Evolutionary conservation across 2,329 filamentous ascomycete genomes (phyloP), one percentile per base, ranked within the genome.

Genomic region (Chalaropsis ovoidea): DNA sequence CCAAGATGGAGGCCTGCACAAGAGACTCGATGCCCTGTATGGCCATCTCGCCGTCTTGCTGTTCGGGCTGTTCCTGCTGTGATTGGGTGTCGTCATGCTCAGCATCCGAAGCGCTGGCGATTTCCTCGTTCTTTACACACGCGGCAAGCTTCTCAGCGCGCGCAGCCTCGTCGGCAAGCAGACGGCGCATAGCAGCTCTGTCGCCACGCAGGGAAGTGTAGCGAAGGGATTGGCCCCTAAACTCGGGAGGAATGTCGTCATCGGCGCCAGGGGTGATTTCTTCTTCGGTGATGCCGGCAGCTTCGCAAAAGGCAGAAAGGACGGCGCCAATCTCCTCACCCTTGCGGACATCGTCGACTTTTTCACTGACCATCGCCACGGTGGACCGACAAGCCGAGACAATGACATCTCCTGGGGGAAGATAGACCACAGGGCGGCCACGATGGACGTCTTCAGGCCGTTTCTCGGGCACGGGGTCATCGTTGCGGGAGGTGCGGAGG

Each of bases 321-420:
- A 72, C 70, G 6, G 73, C 71, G 19, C 69, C 71, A 62, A 78
- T 70, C 71, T 75, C 76, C 15, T 69, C 62, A 61, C 74, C 72
- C 39, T 74, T 70, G 3, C 74, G 74, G 45, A 70, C 70, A 62
- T 77, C 74, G 10, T 73, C 71, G 7, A 71, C 71, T 63, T 74
- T 72, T 49, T 72, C 72, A 65, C 74, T 70, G 58, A 75, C 69
- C 1, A 75, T 75, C 54, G 72, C 71, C 42, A 74, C 73, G 69
- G 73, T 76, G 2, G 75, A 76, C 22, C 81, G 77, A 8, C 80
- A 82, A 19, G 80, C 76, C 67, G 81, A 80, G 0, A 78, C 72
- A 31, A 79, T 78, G 49, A 65, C 27, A 64, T 76, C 76, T 19
- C 80, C 80, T 2, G 78, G 77, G 24, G 78, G 77, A 62, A 82